phyloP scores from a whole-genome alignment of 257 asterid species.

The Verbena officinalis region DNA sequence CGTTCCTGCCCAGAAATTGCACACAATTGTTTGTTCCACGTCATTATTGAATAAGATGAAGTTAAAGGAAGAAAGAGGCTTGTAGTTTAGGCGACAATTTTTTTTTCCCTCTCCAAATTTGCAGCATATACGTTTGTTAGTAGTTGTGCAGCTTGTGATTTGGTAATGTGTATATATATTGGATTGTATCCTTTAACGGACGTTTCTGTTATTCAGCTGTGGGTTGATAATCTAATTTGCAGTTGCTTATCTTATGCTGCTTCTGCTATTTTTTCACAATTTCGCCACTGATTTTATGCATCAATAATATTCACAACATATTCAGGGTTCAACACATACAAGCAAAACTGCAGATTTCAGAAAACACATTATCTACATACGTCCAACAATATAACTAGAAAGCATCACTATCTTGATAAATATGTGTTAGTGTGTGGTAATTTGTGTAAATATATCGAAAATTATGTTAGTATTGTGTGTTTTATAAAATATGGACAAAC shows the following conservation, averaged over 20 bases:
- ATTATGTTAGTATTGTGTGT: no score
- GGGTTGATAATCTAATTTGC: slow-evolving; percentile 17
- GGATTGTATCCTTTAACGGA: slow-evolving; percentile 15
- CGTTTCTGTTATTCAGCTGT: background rate
- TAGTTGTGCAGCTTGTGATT: slow-evolving; percentile 28
- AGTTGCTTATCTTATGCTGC: background rate
- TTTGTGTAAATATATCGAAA: no score
- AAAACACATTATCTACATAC: no score
- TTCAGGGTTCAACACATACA: no score
- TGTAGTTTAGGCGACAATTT: slow-evolving; percentile 24
- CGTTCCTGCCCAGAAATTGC: slow-evolving; percentile 7
- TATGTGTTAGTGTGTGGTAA: no score
- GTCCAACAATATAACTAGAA: no score
- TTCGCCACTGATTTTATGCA: no score
- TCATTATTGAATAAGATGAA: slow-evolving; percentile 4
- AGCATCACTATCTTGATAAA: no score
- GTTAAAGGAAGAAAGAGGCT: slow-evolving; percentile 13
- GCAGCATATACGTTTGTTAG: slow-evolving; percentile 11
- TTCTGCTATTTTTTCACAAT: no score
- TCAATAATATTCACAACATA: no score
- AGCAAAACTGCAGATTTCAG: no score
- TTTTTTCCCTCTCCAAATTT: slow-evolving; percentile 4
- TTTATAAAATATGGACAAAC: no score
- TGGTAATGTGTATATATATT: slow-evolving; percentile 20
- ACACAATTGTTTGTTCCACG: background rate